Evolutionary conservation across 495 filamentous ascomycete species (phyloP).

Genomic region (Hypoxylon fragiforme): DNA sequence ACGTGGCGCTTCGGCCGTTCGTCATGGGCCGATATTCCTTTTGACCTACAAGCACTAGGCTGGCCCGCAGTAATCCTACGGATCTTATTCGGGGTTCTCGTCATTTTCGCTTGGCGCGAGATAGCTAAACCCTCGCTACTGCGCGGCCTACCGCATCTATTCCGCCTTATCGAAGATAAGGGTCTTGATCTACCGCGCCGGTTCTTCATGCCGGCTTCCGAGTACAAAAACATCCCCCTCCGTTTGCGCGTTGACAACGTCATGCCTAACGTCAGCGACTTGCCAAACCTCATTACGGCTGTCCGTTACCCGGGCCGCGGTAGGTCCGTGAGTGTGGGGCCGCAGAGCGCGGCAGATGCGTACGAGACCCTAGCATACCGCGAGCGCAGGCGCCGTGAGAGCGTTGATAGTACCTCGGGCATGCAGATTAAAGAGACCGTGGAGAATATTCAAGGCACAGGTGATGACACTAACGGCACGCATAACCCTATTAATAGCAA

Average conservation of each 20-base stretch:
- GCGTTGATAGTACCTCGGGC: slow-evolving; percentile 48
- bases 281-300: slow-evolving; percentile 75
- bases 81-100: slow-evolving; percentile 74
- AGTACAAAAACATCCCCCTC: slow-evolving; percentile 84
- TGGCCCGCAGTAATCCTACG: slow-evolving; percentile 62
- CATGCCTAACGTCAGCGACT: slow-evolving; percentile 79
- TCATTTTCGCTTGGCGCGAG: slow-evolving; percentile 88
- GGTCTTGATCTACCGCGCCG: slow-evolving; percentile 78
- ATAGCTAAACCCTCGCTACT: slow-evolving; percentile 82
- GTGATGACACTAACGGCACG: slow-evolving; percentile 9
- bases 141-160: slow-evolving; percentile 77
- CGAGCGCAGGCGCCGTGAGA: slow-evolving; percentile 78
- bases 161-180: slow-evolving; percentile 78
- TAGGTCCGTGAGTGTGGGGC: slow-evolving; percentile 86
- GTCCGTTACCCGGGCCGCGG: slow-evolving; percentile 73
- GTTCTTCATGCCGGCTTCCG: slow-evolving; percentile 87
- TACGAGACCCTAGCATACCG: slow-evolving; percentile 95
- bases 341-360: slow-evolving; percentile 92
- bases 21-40: slow-evolving; percentile 60
- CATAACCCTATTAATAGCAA: neutral
- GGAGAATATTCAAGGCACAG: slow-evolving; percentile 11
- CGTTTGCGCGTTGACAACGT: slow-evolving; percentile 81
- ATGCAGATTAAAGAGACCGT: slow-evolving; percentile 21
- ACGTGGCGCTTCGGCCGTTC: slow-evolving; percentile 76
- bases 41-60: slow-evolving; percentile 61